Evolutionary conservation across 2,329 filamentous ascomycete genomes (phyloP).

Genomic region (Exophiala dermatitidis): DNA sequence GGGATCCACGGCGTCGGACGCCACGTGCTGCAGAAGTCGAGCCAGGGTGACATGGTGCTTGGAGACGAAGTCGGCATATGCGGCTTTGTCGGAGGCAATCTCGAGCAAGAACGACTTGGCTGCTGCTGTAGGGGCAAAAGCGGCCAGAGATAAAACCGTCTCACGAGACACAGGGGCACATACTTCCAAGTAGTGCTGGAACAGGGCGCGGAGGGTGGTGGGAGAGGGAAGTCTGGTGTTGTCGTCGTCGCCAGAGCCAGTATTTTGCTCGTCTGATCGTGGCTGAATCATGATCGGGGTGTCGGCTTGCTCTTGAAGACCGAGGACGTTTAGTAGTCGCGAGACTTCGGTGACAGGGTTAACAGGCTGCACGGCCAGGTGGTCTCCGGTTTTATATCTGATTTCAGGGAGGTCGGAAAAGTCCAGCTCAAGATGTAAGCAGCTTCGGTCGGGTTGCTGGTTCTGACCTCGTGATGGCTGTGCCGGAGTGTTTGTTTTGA

Average conservation of each 20-base stretch:
- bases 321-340: conserved; percentile 30
- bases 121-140: conserved; percentile 72
- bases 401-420: conserved; percentile 32
- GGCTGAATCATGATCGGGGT: conserved; percentile 23
- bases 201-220: conserved; percentile 77
- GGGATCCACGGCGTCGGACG: conserved; percentile 7
- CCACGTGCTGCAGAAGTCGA: conserved; percentile 29
- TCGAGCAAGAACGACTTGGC: conserved; percentile 74
- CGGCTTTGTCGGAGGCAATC: conserved; percentile 77
- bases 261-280: no score
- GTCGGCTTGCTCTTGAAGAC: conserved; percentile 26
- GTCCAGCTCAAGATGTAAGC: conserved; percentile 36
- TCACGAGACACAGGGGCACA: conserved; percentile 87
- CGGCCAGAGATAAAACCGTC: conserved; percentile 69
- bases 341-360: conserved; percentile 36
- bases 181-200: conserved; percentile 89
- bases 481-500: conserved; percentile 24
- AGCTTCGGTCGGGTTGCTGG: conserved; percentile 16
- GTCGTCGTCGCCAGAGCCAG: conserved; percentile 7
- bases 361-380: conserved; percentile 37
- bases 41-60: conserved; percentile 29
- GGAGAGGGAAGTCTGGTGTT: conserved; percentile 74
- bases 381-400: conserved; percentile 41
- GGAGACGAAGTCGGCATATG: conserved; percentile 67
- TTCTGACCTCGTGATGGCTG: conserved; percentile 19